These are phyloP conservation scores for Leptomonas pyrrhocoris DNA, from an alignment of 208 protist genomes.

Conservation along the genomic window DNA sequence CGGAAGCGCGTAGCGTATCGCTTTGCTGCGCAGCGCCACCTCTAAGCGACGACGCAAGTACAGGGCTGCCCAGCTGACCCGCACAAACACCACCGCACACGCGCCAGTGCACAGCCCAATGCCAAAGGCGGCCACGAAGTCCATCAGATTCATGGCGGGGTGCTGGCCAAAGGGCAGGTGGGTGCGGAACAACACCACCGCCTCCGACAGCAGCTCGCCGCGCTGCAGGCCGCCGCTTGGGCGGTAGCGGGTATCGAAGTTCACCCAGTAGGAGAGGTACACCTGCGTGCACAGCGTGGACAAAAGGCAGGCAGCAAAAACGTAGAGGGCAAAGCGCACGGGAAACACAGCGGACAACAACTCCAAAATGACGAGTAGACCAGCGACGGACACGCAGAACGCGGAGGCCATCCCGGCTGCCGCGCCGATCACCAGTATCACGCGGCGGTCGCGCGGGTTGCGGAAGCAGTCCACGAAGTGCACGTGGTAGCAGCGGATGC, in stretches of 20 bases:
- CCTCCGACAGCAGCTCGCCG: slow-evolving; percentile 40
- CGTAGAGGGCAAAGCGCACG: slow-evolving; percentile 60
- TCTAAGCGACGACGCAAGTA: slow-evolving; percentile 46
- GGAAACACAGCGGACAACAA: slow-evolving; percentile 54
- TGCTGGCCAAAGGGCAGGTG: slow-evolving; percentile 44
- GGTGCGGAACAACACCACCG: slow-evolving; percentile 40
- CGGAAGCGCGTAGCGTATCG: slow-evolving; percentile 41
- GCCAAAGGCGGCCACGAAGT: slow-evolving; percentile 44
- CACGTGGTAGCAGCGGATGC: slow-evolving; percentile 47
- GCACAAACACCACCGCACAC: slow-evolving; percentile 46
- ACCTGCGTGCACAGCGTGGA: slow-evolving; percentile 51
- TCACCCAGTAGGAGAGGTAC: slow-evolving; percentile 53
- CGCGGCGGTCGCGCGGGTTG: slow-evolving; percentile 56
- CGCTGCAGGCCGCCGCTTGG: slow-evolving; percentile 28
- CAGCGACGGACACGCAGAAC: slow-evolving; percentile 58
- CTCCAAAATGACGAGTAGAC: slow-evolving; percentile 61
- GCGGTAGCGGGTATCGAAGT: slow-evolving; percentile 41
- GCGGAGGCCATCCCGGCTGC: slow-evolving; percentile 57
- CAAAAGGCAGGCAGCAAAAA: slow-evolving; percentile 58
- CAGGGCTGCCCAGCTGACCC: slow-evolving; percentile 45
- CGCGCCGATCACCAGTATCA: slow-evolving; percentile 50
- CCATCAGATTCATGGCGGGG: slow-evolving; percentile 50
- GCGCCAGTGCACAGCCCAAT: slow-evolving; percentile 44
- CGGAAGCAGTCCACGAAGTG: slow-evolving; percentile 64
- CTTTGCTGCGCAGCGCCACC: slow-evolving; percentile 35